Conservation (phyloP, 164 flowering plant species). For the Taxillus chinensis region DNA sequence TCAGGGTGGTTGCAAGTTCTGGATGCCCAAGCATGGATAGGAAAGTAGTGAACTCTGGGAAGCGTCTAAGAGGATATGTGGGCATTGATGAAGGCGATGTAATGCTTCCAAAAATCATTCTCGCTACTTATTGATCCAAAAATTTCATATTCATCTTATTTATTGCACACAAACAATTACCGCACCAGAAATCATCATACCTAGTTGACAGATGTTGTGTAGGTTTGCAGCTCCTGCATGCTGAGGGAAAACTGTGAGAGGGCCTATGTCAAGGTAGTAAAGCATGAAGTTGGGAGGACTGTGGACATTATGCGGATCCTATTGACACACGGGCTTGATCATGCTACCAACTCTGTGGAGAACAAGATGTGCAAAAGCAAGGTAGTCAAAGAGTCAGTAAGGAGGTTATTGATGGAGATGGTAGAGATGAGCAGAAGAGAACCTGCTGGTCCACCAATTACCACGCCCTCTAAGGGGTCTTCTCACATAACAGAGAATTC, state of each 20-base stretch:
- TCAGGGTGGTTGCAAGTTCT: constrained; percentile 36
- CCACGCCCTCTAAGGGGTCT: constrained; percentile 6
- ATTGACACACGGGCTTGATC: constrained; percentile 64
- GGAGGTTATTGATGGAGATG: constrained; percentile 54
- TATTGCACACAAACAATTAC: background rate
- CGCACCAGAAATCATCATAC: too few relatives aligned
- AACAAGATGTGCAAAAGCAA: constrained; percentile 38
- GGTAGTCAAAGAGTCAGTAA: constrained; percentile 46
- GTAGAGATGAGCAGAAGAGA: constrained; percentile 32
- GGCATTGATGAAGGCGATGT: constrained; percentile 76
- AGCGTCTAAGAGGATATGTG: constrained; percentile 72
- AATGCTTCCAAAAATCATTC: constrained; percentile 1
- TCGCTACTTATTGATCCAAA: background rate
- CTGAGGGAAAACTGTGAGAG: constrained; percentile 80
- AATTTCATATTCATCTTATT: background rate
- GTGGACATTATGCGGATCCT: constrained; percentile 83
- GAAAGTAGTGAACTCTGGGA: constrained; percentile 88
- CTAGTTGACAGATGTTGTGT: constrained; percentile 7
- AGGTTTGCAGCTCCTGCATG: constrained; percentile 82
- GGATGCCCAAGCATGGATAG: constrained; percentile 88
- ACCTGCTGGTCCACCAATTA: constrained; percentile 14
- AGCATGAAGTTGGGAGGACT: constrained; percentile 62
- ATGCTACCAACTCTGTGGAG: constrained; percentile 35
- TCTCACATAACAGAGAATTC: constrained; percentile 10
- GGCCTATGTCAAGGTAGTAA: constrained; percentile 66